Percentiles rank a stretch among this genome's conserved stretches.
These are phyloP conservation scores for Trichocomaceae sp. DNA, from an alignment of 2,329 filamentous ascomycete genomes.

Conservation along the genomic window DNA sequence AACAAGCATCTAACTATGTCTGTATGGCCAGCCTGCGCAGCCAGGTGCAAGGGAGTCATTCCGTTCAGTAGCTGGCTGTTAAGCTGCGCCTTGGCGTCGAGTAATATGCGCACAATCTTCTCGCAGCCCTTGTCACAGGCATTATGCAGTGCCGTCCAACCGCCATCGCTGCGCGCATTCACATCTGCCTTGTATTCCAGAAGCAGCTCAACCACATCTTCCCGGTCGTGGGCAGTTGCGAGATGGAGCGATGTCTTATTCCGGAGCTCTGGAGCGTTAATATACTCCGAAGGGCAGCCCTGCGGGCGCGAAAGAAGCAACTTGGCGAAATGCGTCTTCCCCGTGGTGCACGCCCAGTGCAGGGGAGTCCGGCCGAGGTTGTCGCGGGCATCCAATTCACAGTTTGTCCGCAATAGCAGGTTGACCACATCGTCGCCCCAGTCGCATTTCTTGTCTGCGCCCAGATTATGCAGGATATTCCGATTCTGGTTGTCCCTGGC, in stretches of 20 bases:
- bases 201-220: constrained; percentile 34
- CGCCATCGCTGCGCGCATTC: constrained; percentile 45
- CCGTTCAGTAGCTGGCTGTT: constrained; percentile 35
- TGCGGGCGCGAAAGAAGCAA: constrained; percentile 37
- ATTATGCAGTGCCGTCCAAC: constrained; percentile 50
- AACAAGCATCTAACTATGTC: constrained; percentile 32
- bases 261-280: constrained; percentile 37
- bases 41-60: constrained; percentile 35
- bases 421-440: constrained; percentile 43
- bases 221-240: constrained; percentile 40
- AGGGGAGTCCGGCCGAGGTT: constrained; percentile 48
- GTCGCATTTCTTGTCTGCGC: constrained; percentile 41
- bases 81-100: constrained; percentile 32
- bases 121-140: constrained; percentile 46
- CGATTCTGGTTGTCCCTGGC: constrained; percentile 25
- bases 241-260: constrained; percentile 46
- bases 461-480: constrained; percentile 38
- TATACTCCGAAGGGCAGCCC: constrained; percentile 30
- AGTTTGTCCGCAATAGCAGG: constrained; percentile 34
- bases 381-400: constrained; percentile 40
- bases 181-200: constrained; percentile 41
- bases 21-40: constrained; percentile 34
- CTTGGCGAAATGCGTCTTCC: constrained; percentile 46
- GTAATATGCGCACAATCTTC: constrained; percentile 39
- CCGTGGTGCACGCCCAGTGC: constrained; percentile 54